Evolutionary conservation across 768 basidiomycete genomes (phyloP), one percentile per base, ranked within the genome.

Genomic region (Lactifluus subvellereus): DNA sequence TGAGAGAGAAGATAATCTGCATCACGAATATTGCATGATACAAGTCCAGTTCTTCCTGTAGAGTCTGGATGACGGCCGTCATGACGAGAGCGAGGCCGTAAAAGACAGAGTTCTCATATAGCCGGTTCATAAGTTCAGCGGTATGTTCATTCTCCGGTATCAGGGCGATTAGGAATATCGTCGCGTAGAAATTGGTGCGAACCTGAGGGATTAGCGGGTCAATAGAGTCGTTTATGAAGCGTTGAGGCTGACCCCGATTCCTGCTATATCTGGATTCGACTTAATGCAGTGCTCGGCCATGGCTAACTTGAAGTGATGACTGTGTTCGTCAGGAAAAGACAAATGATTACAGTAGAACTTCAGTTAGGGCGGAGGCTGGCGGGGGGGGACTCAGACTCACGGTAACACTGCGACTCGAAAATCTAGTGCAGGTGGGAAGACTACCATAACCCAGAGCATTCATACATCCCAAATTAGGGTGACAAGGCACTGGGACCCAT

Each of bases 21-120:
- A 59, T 64, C 8, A 64, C 62, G 38, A 59, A 42, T 8, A 64
- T 49, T 0, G 62, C 62, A 50, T 64, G 62, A 54, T 64, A 64
- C 38, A 64, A 27, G 47, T 64, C 57, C 13, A 64, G 32, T n/a
- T 59, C 38, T 3, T 30, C 1, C 22, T 59, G 45, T 6, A 35
- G 3, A 33, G 57, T 59, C 53, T 64, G 62, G 13, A 64, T 40
- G 13, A 50, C 47, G 5, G 53, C 62, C 2, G 62, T 54, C 14
- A 54, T n/a, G 47, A 64, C 51, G 27, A 62, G 61, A 27, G 22
- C 33, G 27, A 62, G 51, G 3, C 61, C 61, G 20, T 58, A 43
- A 18, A 58, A 45, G 9, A 58, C 51, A 8, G 61, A 30, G 22
- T 53, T 62, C 20, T 47, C 43, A 47, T 62, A 62, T 38, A 62